These are phyloP conservation scores for Epichloe amarillans DNA, from an alignment of 2,329 filamentous ascomycete genomes.

Conservation along the genomic window DNA sequence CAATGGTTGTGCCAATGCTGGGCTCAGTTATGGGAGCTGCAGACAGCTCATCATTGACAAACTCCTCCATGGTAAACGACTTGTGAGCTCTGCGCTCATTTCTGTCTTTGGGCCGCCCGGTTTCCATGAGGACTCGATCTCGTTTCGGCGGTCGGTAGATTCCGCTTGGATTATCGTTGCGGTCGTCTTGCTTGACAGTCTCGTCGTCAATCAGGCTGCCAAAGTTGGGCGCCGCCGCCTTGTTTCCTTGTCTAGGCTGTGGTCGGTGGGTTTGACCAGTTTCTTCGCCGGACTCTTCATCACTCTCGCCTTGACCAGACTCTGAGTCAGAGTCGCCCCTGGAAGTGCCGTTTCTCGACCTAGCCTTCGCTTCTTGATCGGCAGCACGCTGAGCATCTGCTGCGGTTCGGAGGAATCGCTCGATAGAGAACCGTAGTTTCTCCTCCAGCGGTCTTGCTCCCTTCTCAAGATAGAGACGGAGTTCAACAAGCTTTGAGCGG, in stretches of 20 bases:
- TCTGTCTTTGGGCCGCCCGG: slow-evolving; percentile 46
- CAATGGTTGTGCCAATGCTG: slow-evolving; percentile 83
- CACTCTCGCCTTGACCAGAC: slow-evolving; percentile 22
- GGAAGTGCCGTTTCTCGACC: slow-evolving; percentile 9
- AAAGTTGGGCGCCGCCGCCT: slow-evolving; percentile 20
- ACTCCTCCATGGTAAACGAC: slow-evolving; percentile 84
- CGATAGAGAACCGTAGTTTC: slow-evolving; percentile 87
- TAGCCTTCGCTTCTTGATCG: slow-evolving; percentile 15
- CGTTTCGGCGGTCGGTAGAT: slow-evolving; percentile 85
- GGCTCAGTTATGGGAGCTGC: slow-evolving; percentile 70
- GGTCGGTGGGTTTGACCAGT: slow-evolving; percentile 1
- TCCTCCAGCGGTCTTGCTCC: slow-evolving; percentile 83
- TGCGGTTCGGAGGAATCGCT: slow-evolving; percentile 81
- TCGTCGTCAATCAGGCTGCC: slow-evolving; percentile 21
- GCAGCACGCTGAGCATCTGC: slow-evolving; percentile 50
- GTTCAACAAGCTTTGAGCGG: slow-evolving; percentile 75
- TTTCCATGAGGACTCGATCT: slow-evolving; percentile 73
- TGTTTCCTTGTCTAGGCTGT: slow-evolving; percentile 8
- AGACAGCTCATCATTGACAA: slow-evolving; percentile 74
- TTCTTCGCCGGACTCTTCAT: slow-evolving; percentile 13
- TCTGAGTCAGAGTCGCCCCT: background rate
- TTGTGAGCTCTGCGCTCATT: slow-evolving; percentile 49
- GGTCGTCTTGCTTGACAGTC: slow-evolving; percentile 13
- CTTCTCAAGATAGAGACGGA: slow-evolving; percentile 86
- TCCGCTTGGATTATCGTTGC: slow-evolving; percentile 38